Evolutionary conservation across 805 yeast genomes (phyloP).

Genomic region (Metschnikowia amazonensis): DNA sequence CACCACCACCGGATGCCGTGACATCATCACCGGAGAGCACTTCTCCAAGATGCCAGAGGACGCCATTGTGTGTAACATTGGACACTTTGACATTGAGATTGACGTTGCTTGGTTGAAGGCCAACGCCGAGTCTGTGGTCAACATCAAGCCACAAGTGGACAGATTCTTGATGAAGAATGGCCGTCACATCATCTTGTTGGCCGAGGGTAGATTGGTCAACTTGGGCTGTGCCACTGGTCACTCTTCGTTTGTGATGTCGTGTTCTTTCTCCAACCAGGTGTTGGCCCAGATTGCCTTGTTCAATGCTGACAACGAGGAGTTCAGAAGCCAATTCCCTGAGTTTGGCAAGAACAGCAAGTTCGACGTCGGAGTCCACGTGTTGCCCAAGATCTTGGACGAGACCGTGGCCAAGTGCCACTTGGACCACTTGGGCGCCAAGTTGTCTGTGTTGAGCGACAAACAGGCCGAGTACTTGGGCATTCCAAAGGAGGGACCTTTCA

Average conservation of each 20-base stretch:
- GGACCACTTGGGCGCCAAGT: constrained; percentile 87
- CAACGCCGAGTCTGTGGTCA: constrained; percentile 87
- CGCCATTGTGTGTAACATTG: constrained; percentile 99
- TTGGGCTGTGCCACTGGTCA: constrained; percentile 99
- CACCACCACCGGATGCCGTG: constrained; percentile 99
- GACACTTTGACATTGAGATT: constrained; percentile 98
- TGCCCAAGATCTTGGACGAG: constrained; percentile 98
- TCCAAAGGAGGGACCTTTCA: constrained; percentile 93
- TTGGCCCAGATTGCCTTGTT: constrained; percentile 83
- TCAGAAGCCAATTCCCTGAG: constrained; percentile 81
- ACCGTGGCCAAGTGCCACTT: constrained; percentile 97
- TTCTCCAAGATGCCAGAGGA: constrained; percentile 95
- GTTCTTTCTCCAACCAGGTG: constrained; percentile 99
- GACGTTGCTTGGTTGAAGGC: constrained; percentile 99
- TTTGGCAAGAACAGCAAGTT: constrained; percentile 91
- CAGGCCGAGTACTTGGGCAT: constrained; percentile 95
- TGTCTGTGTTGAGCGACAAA: constrained; percentile 66
- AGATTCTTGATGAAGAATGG: constrained; percentile 87
- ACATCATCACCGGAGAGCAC: constrained; percentile 87
- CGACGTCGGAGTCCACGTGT: constrained; percentile 86
- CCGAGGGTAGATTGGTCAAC: constrained; percentile 99
- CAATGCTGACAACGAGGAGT: constrained; percentile 78
- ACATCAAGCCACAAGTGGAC: constrained; percentile 99
- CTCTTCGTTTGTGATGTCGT: constrained; percentile 98
- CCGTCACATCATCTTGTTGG: constrained; percentile 90